Evolutionary conservation across 1,284 basidiomycete genomes (phyloP).

Genomic region (Moesziomyces sp.): DNA sequence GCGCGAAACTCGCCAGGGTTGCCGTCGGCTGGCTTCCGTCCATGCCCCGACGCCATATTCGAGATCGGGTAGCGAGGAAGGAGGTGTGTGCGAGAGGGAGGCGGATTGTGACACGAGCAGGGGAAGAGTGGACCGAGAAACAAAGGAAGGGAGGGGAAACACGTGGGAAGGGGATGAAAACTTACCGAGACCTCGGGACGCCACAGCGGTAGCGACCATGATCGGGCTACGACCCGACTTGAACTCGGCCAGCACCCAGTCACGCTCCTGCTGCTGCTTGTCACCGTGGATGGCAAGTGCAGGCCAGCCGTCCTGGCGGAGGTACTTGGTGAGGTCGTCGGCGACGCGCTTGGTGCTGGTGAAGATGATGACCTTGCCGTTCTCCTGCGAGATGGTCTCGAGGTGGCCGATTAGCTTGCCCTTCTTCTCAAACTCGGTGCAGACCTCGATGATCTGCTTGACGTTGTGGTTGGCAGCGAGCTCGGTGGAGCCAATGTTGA

Average conservation of each 20-base stretch:
- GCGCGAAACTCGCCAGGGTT: neutral
- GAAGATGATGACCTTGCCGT: conserved; percentile 98
- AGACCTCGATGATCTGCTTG: conserved; percentile 91
- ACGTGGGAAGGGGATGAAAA: conserved; percentile 67
- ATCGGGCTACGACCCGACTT: conserved; percentile 97
- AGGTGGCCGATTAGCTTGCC: conserved; percentile 95
- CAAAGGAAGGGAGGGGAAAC: conserved; percentile 3
- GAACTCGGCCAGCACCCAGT: conserved; percentile 98
- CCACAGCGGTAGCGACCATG: conserved; percentile 85
- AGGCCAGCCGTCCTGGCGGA: conserved; percentile 84
- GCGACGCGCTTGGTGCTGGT: conserved; percentile 97
- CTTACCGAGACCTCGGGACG: conserved; percentile 99
- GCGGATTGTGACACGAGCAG: neutral
- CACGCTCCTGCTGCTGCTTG: conserved; percentile 88
- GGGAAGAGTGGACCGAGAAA: conserved; percentile 5
- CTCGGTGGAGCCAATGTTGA: conserved; percentile 99
- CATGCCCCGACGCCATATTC: neutral
- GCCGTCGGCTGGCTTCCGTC: neutral
- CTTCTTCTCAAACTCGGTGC: conserved; percentile 97
- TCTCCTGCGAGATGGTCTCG: conserved; percentile 93
- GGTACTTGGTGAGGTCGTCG: conserved; percentile 90
- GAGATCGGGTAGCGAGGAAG: neutral
- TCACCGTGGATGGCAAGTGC: conserved; percentile 97
- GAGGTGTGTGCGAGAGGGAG: conserved; percentile 3
- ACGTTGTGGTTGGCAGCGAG: conserved; percentile 99